These are phyloP conservation scores for Tuber brumale DNA, from an alignment of 495 filamentous ascomycete genomes.

Conservation along the genomic window DNA sequence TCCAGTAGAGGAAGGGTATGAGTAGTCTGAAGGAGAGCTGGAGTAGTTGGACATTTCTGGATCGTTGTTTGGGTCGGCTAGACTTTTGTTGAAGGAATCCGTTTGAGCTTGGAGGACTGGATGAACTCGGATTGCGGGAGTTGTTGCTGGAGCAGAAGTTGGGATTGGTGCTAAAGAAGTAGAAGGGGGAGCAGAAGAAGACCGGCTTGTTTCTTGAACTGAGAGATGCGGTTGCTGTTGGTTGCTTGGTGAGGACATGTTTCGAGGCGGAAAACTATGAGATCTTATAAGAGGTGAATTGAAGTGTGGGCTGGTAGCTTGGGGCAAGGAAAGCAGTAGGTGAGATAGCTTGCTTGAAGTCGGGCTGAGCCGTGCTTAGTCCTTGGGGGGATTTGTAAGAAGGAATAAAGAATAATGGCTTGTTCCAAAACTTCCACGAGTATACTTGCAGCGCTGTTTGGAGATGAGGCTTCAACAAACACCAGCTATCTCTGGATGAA, in stretches of 20 bases:
- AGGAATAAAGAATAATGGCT: neutral
- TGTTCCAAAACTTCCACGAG: neutral
- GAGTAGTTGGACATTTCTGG: conserved; percentile 30
- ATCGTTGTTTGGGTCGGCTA: conserved; percentile 12
- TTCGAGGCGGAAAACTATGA: neutral
- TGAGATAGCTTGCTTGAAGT: neutral
- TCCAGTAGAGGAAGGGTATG: conserved; percentile 16
- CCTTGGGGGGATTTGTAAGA: neutral
- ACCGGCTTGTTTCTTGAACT: conserved; percentile 14
- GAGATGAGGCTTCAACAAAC: neutral
- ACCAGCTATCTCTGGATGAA: neutral
- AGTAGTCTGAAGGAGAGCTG: conserved; percentile 29
- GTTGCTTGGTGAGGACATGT: conserved; percentile 24
- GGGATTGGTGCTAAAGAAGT: conserved; percentile 1
- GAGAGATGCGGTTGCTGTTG: conserved; percentile 24
- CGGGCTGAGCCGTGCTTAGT: neutral
- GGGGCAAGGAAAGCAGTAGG: neutral
- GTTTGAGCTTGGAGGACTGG: conserved; percentile 28
- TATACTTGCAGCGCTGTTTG: neutral
- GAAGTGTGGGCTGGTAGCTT: neutral
- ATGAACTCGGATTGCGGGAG: conserved; percentile 15
- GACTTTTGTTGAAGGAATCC: conserved; percentile 31
- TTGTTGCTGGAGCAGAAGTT: neutral
- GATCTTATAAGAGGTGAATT: neutral
- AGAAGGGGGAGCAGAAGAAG: conserved; percentile 27